These are phyloP conservation scores for Petunia secreta DNA, from an alignment of 257 asterid species.

Conservation along the genomic window DNA sequence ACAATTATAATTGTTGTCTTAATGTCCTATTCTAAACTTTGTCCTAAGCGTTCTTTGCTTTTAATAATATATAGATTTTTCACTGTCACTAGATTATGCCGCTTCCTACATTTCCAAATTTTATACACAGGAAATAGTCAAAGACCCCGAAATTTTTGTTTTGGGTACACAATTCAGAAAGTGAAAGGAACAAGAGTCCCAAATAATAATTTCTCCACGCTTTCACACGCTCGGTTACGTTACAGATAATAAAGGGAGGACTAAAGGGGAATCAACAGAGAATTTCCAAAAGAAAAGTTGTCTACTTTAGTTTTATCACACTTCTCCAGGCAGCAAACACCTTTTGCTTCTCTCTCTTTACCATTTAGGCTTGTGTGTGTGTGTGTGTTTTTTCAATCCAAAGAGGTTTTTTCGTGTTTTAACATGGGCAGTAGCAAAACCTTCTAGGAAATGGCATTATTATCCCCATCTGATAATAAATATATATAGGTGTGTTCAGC, in stretches of 20 bases:
- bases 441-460: neutral
- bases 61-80: too few relatives aligned
- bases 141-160: too few relatives aligned
- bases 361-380: neutral
- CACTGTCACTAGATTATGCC: too few relatives aligned
- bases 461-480: neutral
- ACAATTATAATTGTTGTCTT: too few relatives aligned
- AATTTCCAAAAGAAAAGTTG: constrained; percentile 37
- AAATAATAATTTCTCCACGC: constrained; percentile 5
- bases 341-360: neutral
- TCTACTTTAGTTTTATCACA: constrained; percentile 31
- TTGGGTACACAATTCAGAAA: too few relatives aligned
- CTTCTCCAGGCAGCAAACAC: constrained; percentile 26
- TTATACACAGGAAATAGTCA: too few relatives aligned
- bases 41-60: too few relatives aligned
- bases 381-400: neutral
- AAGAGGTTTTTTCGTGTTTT: neutral
- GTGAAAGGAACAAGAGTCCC: constrained; percentile 11
- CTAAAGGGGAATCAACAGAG: constrained; percentile 6
- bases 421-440: neutral
- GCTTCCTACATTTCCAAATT: too few relatives aligned
- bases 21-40: too few relatives aligned
- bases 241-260: constrained; percentile 15
- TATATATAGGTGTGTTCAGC: too few relatives aligned
- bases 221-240: constrained; percentile 33